phyloP scores from a whole-genome alignment of 2,329 filamentous ascomycete species.

The Colletotrichum graminicola region DNA sequence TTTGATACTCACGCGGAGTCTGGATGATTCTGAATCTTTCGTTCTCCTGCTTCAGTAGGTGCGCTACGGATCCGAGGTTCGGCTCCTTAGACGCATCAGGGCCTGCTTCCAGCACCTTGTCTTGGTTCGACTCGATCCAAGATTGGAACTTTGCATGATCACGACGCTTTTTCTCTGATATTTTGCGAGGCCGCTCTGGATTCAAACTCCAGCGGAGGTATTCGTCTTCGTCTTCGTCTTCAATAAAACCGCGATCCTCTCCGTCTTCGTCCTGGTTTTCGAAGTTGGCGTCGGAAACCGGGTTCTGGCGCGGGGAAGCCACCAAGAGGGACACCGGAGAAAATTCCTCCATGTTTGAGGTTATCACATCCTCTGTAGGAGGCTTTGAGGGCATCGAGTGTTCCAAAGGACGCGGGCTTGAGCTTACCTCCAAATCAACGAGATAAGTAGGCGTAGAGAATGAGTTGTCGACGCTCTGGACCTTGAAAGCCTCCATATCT shows the following conservation, averaged over 20 bases:
- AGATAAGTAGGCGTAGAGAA: neutral
- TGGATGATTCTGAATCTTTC: conserved; percentile 72
- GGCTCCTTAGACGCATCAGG: conserved; percentile 46
- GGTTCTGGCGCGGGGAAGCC: neutral
- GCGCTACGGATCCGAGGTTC: conserved; percentile 49
- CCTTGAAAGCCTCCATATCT: conserved; percentile 3
- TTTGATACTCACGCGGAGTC: conserved; percentile 88
- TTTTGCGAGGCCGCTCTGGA: conserved; percentile 50
- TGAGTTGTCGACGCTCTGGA: neutral
- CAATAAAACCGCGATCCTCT: neutral
- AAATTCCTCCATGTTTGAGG: neutral
- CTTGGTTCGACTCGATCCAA: conserved; percentile 54
- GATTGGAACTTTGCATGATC: conserved; percentile 65
- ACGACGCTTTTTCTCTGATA: conserved; percentile 61
- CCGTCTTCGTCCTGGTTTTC: neutral
- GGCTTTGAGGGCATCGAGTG: neutral
- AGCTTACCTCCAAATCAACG: neutral
- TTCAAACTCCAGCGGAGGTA: conserved; percentile 49
- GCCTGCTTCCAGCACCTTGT: conserved; percentile 50
- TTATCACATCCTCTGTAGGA: neutral
- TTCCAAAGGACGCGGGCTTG: neutral
- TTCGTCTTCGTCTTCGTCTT: conserved; percentile 8
- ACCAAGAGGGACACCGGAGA: too few species aligned
- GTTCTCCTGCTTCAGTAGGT: conserved; percentile 50
- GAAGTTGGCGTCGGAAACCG: neutral